These are phyloP conservation scores for Scheffersomyces cryptocercus DNA, from an alignment of 1,139 yeast species.

Conservation along the genomic window DNA sequence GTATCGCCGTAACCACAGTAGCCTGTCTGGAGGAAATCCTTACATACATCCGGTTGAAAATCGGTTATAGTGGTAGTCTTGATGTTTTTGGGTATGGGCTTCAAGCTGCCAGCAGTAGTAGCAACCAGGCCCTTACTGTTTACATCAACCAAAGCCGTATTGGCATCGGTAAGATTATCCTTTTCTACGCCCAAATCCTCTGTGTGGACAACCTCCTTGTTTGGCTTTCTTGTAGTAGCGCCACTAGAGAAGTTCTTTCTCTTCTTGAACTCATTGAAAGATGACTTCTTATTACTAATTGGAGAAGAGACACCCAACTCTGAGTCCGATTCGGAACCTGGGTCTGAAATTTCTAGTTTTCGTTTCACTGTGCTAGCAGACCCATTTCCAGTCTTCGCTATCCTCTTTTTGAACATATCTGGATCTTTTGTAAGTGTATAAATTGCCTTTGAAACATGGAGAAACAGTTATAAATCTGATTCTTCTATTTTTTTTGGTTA, in stretches of 20 bases:
- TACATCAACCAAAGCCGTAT: too few species aligned
- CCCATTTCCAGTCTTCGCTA: not conserved
- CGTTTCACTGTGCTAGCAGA: not conserved
- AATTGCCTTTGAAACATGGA: too few species aligned
- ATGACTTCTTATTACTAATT: not conserved
- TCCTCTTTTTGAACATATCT: not conserved
- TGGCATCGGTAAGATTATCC: too few species aligned
- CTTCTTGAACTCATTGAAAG: not conserved
- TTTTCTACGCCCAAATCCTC: not conserved
- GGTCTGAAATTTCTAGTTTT: not conserved
- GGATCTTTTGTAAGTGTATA: too few species aligned
- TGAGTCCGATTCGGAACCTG: not conserved
- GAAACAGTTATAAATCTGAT: too few species aligned
- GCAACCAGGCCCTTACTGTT: too few species aligned
- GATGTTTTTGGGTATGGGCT: conserved; percentile 50
- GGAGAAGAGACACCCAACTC: not conserved
- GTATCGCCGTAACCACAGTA: conserved; percentile 98
- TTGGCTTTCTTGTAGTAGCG: not conserved
- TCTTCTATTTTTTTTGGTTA: too few species aligned
- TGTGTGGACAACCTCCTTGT: not conserved
- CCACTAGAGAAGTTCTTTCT: not conserved
- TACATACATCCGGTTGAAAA: conserved; percentile 93
- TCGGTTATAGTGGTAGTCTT: conserved; percentile 78
- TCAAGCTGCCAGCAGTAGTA: conserved; percentile 4
- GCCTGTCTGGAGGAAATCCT: conserved; percentile 88